Evolutionary conservation across 2,329 filamentous ascomycete species (phyloP), one percentile per base, ranked within the genome.

Genomic region (Pseudogymnoascus verrucosus): DNA sequence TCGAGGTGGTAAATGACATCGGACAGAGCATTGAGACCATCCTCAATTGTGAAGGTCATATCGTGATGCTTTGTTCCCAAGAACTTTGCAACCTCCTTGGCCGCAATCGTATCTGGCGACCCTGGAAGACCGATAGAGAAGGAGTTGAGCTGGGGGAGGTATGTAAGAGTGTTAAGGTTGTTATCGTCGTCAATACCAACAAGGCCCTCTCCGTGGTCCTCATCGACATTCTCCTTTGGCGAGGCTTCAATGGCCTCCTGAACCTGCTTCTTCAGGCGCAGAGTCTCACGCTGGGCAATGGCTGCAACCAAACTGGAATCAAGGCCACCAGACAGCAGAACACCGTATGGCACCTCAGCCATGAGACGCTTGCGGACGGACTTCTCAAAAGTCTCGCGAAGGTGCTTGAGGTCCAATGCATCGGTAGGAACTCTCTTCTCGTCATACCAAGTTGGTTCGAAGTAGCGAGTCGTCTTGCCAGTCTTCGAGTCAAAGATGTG

Each of bases 1-100:
- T 99, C 95, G 66, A 99, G 86, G 79, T 99, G 95, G 80, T 89
- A 97, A 75, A 99, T 98, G 74, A 99, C 95, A 76, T 99, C 95
- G 37, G 91, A 96, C 6, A 99, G 86, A 16, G 95, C 93, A 78
- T 99, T 93, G 74, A 99, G 88, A 65, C 95, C 95, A 74, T 99
- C 95, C 76, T 99, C 91, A 64, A 99, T 89, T 66, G 95, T 98
- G 77, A 99, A 99, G 63, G 93, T 98, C 83, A 99, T 96, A 72
- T 92, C 91, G 78, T 99, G 92, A 77, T 99, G 95, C 81, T 95
- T 96, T 64, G 95, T 99, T 73, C 95, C 96, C 44, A 99, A 86
- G 82, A 96, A 99, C 76, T 93, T 90, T 73, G 95, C 95, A 16
- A 97, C 95, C 78, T 97, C 90, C 64, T 93, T 80, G 16, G 95